A percentile compares a stretch with the other conserved stretches of the same genome.
These are phyloP conservation scores for Globisporangium paddicum DNA, from an alignment of 352 stramenopile species.

Conservation along the genomic window DNA sequence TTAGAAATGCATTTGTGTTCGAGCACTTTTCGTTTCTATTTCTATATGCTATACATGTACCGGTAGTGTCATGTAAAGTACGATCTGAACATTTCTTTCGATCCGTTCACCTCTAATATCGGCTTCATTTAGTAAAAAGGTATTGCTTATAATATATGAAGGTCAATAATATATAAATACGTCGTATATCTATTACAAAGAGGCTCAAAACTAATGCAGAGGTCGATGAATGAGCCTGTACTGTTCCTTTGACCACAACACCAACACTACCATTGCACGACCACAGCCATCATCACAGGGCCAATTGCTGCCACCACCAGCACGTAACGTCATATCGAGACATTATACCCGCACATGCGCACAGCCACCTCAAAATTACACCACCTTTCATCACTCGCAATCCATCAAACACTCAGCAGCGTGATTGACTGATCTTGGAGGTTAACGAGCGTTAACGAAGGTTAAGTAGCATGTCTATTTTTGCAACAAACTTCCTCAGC, in stretches of 20 bases:
- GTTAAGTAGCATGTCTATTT: too few species aligned
- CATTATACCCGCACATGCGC: neutral
- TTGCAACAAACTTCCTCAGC: too few species aligned
- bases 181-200: too few species aligned
- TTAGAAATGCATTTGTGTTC: neutral
- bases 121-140: neutral
- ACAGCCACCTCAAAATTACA: neutral
- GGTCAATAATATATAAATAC: too few species aligned
- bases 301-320: neutral
- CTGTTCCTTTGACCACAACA: neutral
- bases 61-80: neutral
- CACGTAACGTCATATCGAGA: neutral
- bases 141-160: neutral
- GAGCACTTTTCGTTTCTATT: constrained; percentile 2
- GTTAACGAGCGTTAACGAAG: too few species aligned
- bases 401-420: too few species aligned
- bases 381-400: neutral
- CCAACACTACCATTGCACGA: neutral
- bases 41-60: neutral
- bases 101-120: neutral
- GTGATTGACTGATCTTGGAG: too few species aligned
- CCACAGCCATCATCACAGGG: neutral
- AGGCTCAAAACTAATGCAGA: neutral
- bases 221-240: too few species aligned
- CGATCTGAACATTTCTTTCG: neutral